Evolutionary conservation across 2,329 filamentous ascomycete genomes (phyloP).

Genomic region (Coniochaeta sp.): DNA sequence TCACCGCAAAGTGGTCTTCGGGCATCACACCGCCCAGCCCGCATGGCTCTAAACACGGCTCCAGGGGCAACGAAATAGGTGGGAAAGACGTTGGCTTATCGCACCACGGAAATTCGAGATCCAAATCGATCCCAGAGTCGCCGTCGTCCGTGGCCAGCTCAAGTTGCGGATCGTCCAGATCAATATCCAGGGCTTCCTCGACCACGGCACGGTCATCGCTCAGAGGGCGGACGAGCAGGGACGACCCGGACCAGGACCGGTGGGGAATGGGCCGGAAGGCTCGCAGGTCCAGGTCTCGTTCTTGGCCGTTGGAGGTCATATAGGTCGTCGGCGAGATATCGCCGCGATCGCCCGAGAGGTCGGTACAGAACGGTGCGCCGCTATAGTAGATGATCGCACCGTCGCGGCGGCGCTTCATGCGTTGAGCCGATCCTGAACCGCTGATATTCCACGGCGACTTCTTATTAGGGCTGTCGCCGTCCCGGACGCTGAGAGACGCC

Average conservation of each 20-base stretch:
- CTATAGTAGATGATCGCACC: constrained; percentile 81
- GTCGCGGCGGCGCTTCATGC: constrained; percentile 48
- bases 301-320: constrained; percentile 36
- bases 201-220: constrained; percentile 25
- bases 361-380: constrained; percentile 72
- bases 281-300: constrained; percentile 17
- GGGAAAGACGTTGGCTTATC: constrained; percentile 29
- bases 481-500: constrained; percentile 34
- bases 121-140: constrained; percentile 28
- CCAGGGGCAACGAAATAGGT: constrained; percentile 26
- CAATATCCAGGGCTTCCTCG: constrained; percentile 11
- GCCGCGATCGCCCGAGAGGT: constrained; percentile 62
- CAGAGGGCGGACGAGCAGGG: constrained; percentile 40
- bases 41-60: constrained; percentile 48
- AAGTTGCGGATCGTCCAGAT: constrained; percentile 17
- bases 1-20: constrained; percentile 56
- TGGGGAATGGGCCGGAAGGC: constrained; percentile 14
- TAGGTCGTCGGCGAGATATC: constrained; percentile 40
- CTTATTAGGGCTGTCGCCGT: constrained; percentile 38
- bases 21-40: constrained; percentile 53
- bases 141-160: constrained; percentile 23
- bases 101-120: constrained; percentile 40
- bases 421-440: constrained; percentile 38
- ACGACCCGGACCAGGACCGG: constrained; percentile 45
- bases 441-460: constrained; percentile 36